Base-by-base conservation (phyloP, 2,329 filamentous ascomycete species). In the Neofusicoccum umdonicola region DNA sequence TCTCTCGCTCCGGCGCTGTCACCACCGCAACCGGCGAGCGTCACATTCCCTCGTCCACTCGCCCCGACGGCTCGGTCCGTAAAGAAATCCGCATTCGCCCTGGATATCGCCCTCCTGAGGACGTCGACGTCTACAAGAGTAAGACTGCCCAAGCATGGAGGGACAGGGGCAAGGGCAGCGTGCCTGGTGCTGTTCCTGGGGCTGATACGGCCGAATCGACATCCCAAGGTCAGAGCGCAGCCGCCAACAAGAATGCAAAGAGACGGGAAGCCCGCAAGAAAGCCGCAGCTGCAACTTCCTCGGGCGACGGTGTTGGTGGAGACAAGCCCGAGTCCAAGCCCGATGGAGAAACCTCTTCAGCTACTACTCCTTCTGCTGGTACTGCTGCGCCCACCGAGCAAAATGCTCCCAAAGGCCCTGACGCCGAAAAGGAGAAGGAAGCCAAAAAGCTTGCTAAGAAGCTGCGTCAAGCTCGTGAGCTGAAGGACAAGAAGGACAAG, bases 101-200 rank as follows among this genome's bases (percentile, higher is more conserved):
- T 0, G 96, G 95, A 62, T 99, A 97, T 79, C 88, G 89, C 39
- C 96, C 95, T 1, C 92, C 93, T 0, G 95, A 99, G 80, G 95
- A 99, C 78, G 90, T 98, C 68, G 93, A 97, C 74, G 84, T 97
- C 51, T 99, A 99, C 85, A 96, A 93, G 81, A 97, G 96, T 78
- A 89, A 91, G 65, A 93, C 89, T 1, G 93, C 93, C 57, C 90
- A 95, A 75, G 88, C 87, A 57, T 97, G 91, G 81, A 92, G 92
- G 74, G 92, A 87, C 70, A 88, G 92, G 61, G 87, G 86, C 31
- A 88, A 86, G 65, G 81, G 77, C 65, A 90, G 86, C 22, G 85
- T 97, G 4, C 91, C 92, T 3, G 94, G 94, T 27, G 90, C 92
- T 1, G 86, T 85, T 42, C 64, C 67, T 11, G 41, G 56, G 9